Evolutionary conservation across 2,329 filamentous ascomycete genomes (phyloP), one percentile per base, ranked within the genome.

Genomic region (Parafenestella ontariensis): DNA sequence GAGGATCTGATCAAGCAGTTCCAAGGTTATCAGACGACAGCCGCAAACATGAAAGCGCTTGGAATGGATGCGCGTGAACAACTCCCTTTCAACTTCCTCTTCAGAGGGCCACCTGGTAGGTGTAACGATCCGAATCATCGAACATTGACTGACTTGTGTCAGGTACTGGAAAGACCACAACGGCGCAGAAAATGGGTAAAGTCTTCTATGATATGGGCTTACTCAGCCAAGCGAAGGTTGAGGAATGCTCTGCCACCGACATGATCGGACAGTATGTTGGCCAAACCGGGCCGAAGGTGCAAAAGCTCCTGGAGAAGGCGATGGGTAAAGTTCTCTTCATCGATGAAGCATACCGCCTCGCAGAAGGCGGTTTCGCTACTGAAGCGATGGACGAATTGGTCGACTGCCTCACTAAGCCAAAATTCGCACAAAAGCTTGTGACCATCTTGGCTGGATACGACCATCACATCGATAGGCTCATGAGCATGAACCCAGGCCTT

Each of bases 161-260:
- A 83, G 83, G 83, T 0, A 92, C 89, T 0, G 90, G 89, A 0
- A 92, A 92, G 65, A 91, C 89, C 0, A 87, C 87, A 0, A 91
- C 83, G 0, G 90, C 90, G 0, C 77, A 82, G n/a, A 89, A 87
- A 56, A 90, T 93, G 82, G 89, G 89, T 3, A 84, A 90, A 57
- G 79, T 93, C 0, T 93, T 85, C 65, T 92, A 90, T 65, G 86
- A 92, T 61, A 85, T 92, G 81, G 89, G 89, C 0, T 84, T 92
- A 29, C 75, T 93, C 0, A 75, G 83, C 0, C 78, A 78, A 0
- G 81, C 79, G 0, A 83, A 87, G 23, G 87, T 92, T 0, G 69
- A 87, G 0, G 87, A 91, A 49, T 84, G 81, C 41, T 92, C 89
- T 0, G 87, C 87, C 0, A 85, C 86, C 0, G 88, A 92, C 29